Evolutionary conservation across 148 eudicot genomes (phyloP).

Genomic region (Vaccinium vitisidaea): DNA sequence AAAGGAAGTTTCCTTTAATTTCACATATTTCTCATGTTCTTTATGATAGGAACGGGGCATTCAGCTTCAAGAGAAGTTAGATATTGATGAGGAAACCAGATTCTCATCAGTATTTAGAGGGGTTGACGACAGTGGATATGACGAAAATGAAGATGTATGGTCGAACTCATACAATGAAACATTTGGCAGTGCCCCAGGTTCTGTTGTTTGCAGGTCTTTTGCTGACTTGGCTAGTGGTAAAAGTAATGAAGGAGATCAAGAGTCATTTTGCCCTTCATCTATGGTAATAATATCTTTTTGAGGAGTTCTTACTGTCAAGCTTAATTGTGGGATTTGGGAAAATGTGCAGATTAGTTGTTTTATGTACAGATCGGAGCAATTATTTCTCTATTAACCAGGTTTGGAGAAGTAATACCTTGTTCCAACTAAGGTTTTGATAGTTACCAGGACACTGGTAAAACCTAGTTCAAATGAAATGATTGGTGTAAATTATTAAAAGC

Average conservation of each 20-base stretch:
- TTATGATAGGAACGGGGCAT: conserved; percentile 69
- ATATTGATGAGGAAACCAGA: conserved; percentile 90
- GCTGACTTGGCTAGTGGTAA: conserved; percentile 58
- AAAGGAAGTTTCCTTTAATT: not conserved
- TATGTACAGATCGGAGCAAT: not conserved
- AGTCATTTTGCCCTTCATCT: conserved; percentile 36
- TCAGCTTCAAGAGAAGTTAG: conserved; percentile 51
- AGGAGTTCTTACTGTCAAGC: conserved; percentile 2
- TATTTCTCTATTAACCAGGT: not conserved
- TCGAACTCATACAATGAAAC: conserved; percentile 72
- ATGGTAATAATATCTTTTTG: conserved; percentile 31
- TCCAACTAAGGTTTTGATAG: conserved; percentile 10
- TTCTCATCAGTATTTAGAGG: conserved; percentile 83
- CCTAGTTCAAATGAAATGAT: not conserved
- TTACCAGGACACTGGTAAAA: not conserved
- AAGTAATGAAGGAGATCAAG: conserved; percentile 41
- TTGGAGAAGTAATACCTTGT: not conserved
- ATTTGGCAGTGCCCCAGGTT: conserved; percentile 57
- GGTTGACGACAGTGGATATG: conserved; percentile 79
- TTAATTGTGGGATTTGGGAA: not conserved
- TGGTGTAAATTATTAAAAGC: not conserved
- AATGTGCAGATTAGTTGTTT: not conserved
- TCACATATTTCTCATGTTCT: not conserved
- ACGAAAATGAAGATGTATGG: conserved; percentile 62
- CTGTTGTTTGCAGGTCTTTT: conserved; percentile 50